A percentile compares a stretch with the other conserved stretches of the same genome.
These are phyloP conservation scores for Verticillium tricorpus DNA, from an alignment of 2,329 filamentous ascomycete genomes.

Conservation along the genomic window DNA sequence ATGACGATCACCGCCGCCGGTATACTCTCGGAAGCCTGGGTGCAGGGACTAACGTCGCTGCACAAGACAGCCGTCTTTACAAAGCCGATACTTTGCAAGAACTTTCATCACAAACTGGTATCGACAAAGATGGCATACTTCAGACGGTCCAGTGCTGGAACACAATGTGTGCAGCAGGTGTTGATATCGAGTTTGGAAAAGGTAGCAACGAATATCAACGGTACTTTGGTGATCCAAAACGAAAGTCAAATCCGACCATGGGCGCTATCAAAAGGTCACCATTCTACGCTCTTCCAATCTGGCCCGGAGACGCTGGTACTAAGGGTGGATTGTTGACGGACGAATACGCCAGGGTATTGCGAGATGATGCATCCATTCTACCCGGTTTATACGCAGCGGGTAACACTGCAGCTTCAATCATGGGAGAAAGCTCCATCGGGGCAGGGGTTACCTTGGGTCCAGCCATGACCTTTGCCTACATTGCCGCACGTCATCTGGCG, in stretches of 20 bases:
- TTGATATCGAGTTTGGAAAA: slow-evolving; percentile 26
- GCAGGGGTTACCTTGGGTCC: slow-evolving; percentile 30
- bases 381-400: slow-evolving; percentile 28
- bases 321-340: slow-evolving; percentile 31
- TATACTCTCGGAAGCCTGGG: slow-evolving; percentile 17
- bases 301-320: slow-evolving; percentile 31
- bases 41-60: background rate
- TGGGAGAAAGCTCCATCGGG: slow-evolving; percentile 27
- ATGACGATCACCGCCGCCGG: slow-evolving; percentile 21
- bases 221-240: slow-evolving; percentile 23
- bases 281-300: slow-evolving; percentile 23
- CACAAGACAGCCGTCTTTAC: slow-evolving; percentile 7
- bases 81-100: slow-evolving; percentile 18
- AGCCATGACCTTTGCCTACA: slow-evolving; percentile 28
- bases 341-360: slow-evolving; percentile 21
- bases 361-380: slow-evolving; percentile 14
- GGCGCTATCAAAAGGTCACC: slow-evolving; percentile 18
- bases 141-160: slow-evolving; percentile 23
- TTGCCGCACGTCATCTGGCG: slow-evolving; percentile 12
- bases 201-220: slow-evolving; percentile 23
- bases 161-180: slow-evolving; percentile 18
- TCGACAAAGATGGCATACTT: slow-evolving; percentile 15
- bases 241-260: slow-evolving; percentile 5
- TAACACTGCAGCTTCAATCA: slow-evolving; percentile 26
- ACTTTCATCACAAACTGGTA: slow-evolving; percentile 19